Base-by-base conservation (phyloP, 306 rosid species). In the Corylus avellana region DNA sequence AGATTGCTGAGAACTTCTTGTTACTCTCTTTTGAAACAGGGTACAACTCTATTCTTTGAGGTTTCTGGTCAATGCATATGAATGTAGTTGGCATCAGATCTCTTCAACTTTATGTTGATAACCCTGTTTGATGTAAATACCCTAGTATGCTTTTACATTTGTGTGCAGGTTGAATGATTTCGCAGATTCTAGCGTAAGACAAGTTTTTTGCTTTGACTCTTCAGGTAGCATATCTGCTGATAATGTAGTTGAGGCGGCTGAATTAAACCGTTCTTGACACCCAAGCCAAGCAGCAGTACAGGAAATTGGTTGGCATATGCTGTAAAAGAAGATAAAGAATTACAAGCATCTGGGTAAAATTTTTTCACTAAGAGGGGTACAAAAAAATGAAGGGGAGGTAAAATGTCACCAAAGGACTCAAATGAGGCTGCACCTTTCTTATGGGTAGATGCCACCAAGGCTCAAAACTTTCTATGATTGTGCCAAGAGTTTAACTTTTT, bases 81-180 rank as follows among this genome's bases (percentile, higher is more conserved):
- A 62, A 62, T 62, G 68, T 59, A 22, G 67, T 62, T 62, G 68
- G 42, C 68, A 62, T 12, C 0, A 0, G 68, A 62, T 62, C 7
- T 62, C 68, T 29, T 62, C 42, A 12, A 12, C 6, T 2, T 29
- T 8, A 18, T 27, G 3, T 29, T 29, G 17, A 62, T 29, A 29
- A 13, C 16, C 68, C 10, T 62, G 68, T 62, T 62, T 62, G 42
- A 62, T 27, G 37, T 62, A 62, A 29, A 29, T 62, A 12, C 46
- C 7, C 7, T 42, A 42, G 44, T 62, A 29, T 62, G 42, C 44
- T 0, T 0, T 62, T 62, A 11, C 27, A 61, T 61, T 61, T 62
- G 48, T 18, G 57, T 63, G 68, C 79, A 48, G 62, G 73, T 37
- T 7, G 79, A 76, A 76, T 49, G 27, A 56, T 62, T 3, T 12